These are phyloP conservation scores for Ustilago sp. DNA, from an alignment of 1,284 basidiomycete species.

Conservation along the genomic window DNA sequence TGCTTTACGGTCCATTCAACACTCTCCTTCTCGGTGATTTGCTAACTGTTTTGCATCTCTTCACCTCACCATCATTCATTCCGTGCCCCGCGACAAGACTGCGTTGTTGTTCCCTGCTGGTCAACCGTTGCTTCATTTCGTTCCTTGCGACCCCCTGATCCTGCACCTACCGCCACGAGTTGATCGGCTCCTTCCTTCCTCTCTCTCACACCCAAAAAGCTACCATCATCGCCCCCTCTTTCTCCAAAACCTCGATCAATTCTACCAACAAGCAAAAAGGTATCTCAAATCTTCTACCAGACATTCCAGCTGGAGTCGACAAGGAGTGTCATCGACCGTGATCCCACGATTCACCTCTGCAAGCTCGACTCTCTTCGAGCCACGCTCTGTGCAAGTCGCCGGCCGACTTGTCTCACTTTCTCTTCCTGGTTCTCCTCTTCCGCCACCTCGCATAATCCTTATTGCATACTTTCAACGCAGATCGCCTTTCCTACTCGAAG, in stretches of 20 bases:
- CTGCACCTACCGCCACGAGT: background rate
- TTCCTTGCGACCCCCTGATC: background rate
- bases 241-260: background rate
- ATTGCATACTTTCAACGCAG: background rate
- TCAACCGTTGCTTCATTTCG: background rate
- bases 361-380: slow-evolving; percentile 1
- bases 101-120: background rate
- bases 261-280: background rate
- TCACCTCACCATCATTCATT: background rate
- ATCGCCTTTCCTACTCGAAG: background rate
- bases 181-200: background rate
- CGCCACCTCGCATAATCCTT: background rate
- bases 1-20: background rate
- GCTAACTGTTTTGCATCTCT: background rate
- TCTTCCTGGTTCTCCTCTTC: background rate
- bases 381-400: slow-evolving; percentile 14
- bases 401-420: slow-evolving; percentile 18
- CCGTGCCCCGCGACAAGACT: background rate
- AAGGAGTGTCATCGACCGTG: background rate
- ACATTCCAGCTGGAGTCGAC: background rate
- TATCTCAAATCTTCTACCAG: too few relatives aligned
- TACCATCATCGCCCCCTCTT: background rate
- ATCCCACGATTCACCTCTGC: background rate
- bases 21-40: background rate
- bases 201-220: background rate